Percentiles rank a stretch among this genome's conserved stretches.
phyloP scores from a whole-genome alignment of 345 rosid species.

The Gossypium bickii region DNA sequence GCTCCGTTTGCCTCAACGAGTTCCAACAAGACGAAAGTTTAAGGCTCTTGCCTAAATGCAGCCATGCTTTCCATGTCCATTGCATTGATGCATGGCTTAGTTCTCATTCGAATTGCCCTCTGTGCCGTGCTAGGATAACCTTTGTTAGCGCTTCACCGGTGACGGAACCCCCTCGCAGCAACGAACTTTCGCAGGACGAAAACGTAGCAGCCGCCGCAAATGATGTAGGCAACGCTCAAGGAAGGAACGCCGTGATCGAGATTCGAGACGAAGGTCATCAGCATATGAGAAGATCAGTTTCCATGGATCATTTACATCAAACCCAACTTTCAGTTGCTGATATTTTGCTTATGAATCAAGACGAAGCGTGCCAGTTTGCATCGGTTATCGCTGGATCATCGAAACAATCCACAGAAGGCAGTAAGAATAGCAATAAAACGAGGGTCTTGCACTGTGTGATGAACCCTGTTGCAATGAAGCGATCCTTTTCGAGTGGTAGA shows the following conservation, averaged over 20 bases:
- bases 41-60: conserved; percentile 82
- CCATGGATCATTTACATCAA: conserved; percentile 47
- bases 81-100: conserved; percentile 92
- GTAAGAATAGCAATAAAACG: not conserved
- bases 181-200: conserved; percentile 11
- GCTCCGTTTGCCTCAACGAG: conserved; percentile 87
- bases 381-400: not conserved
- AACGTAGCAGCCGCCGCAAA: not conserved
- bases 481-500: conserved; percentile 1
- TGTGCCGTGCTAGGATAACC: conserved; percentile 66
- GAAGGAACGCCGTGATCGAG: conserved; percentile 33
- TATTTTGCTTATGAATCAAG: conserved; percentile 30
- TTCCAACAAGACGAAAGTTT: conserved; percentile 66
- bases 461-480: not conserved
- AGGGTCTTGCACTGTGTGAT: conserved; percentile 3
- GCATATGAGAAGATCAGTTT: conserved; percentile 38
- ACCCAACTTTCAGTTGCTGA: conserved; percentile 33
- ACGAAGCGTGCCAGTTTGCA: conserved; percentile 15
- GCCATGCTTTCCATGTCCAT: conserved; percentile 76
- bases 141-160: conserved; percentile 28
- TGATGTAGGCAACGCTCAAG: not conserved
- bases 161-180: conserved; percentile 30
- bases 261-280: conserved; percentile 31
- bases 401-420: not conserved
- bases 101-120: conserved; percentile 82